Percentiles rank a stretch among this genome's conserved stretches.
Evolutionary conservation across 2,329 filamentous ascomycete genomes (phyloP).

Genomic region (Chrysoporthe cubensis): DNA sequence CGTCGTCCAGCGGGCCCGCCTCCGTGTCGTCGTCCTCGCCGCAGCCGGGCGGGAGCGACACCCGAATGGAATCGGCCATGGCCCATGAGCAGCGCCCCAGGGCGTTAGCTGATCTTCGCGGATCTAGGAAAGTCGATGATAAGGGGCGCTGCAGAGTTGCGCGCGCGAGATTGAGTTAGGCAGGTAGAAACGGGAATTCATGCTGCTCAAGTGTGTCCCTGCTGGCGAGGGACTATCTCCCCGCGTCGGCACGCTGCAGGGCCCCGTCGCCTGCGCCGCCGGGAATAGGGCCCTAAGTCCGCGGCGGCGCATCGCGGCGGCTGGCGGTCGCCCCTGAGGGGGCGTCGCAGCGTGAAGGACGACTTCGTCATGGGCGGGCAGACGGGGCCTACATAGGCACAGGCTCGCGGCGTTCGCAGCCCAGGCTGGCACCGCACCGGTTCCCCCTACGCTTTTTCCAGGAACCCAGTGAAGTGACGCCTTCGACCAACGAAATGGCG

Average conservation of each 20-base stretch:
- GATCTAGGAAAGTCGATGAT: constrained; percentile 15
- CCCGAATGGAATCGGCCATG: constrained; percentile 26
- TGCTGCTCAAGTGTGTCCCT: constrained; percentile 12
- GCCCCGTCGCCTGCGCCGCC: not conserved
- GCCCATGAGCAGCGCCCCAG: not conserved
- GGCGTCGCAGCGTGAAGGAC: too few relatives aligned
- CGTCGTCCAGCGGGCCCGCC: constrained; percentile 12
- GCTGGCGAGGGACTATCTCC: constrained; percentile 20
- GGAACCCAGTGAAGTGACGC: not conserved
- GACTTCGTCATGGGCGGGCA: not conserved
- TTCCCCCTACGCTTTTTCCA: not conserved
- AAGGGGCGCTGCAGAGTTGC: constrained; percentile 7
- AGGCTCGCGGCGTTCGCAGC: constrained; percentile 8
- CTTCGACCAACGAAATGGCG: constrained; percentile 16
- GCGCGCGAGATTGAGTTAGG: constrained; percentile 13
- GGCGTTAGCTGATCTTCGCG: constrained; percentile 15
- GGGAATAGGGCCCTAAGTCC: constrained; percentile 23
- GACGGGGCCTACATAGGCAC: not conserved
- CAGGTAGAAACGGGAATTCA: constrained; percentile 12
- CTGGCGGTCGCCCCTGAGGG: too few relatives aligned
- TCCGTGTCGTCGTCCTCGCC: constrained; percentile 20
- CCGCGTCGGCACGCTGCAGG: constrained; percentile 18
- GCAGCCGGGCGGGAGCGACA: constrained; percentile 19
- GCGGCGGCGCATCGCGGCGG: not conserved
- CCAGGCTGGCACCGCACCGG: not conserved